phyloP scores from a whole-genome alignment of 495 filamentous ascomycete genomes.

The Rhypophila decipiens region DNA sequence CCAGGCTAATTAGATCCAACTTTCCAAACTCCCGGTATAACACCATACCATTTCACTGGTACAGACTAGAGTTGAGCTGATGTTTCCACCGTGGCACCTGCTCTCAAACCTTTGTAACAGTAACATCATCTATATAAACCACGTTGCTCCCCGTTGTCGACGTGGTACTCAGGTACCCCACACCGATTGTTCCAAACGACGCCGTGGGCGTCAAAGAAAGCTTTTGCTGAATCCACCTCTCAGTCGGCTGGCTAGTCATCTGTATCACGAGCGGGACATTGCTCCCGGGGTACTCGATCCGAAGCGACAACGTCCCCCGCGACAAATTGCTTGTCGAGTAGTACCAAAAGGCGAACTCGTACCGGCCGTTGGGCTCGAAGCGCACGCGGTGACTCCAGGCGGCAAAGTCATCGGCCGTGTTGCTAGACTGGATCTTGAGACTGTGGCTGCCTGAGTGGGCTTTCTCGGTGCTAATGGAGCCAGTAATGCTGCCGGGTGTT shows the following conservation, averaged over 20 bases:
- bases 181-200: background rate
- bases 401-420: background rate
- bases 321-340: background rate
- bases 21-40: too few species aligned
- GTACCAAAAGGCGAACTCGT: constrained; percentile 2
- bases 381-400: background rate
- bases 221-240: constrained; percentile 1
- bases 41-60: too few species aligned
- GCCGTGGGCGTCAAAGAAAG: background rate
- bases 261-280: background rate
- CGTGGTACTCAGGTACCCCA: background rate
- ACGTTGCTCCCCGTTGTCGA: background rate
- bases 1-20: too few species aligned
- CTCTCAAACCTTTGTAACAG: background rate
- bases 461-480: background rate
- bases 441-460: background rate
- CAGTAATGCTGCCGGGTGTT: background rate
- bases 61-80: too few species aligned
- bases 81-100: too few species aligned
- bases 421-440: background rate
- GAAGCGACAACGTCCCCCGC: background rate
- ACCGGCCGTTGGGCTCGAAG: background rate
- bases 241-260: background rate
- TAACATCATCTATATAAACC: background rate
- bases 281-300: background rate